phyloP scores from a whole-genome alignment of 345 rosid genomes.

The Moricandia arvensis region DNA sequence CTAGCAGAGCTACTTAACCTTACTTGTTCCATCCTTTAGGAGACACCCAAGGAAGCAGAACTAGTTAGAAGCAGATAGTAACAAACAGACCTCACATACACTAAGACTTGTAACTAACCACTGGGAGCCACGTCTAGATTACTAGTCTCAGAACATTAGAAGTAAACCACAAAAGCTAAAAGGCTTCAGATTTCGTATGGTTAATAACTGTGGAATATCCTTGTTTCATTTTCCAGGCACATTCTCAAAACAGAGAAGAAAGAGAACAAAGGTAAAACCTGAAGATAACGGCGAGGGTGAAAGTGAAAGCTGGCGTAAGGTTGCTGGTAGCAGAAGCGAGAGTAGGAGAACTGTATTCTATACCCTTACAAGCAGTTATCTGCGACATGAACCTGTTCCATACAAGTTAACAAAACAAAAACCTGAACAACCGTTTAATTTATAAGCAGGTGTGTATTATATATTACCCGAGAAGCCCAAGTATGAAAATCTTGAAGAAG shows the following conservation, averaged over 20 bases:
- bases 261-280: slow-evolving; percentile 15
- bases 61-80: neutral
- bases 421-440: neutral
- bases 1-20: neutral
- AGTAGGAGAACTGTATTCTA: slow-evolving; percentile 45
- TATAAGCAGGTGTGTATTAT: neutral
- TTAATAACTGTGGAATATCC: neutral
- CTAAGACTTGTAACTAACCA: neutral
- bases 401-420: neutral
- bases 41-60: neutral
- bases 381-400: slow-evolving; percentile 31
- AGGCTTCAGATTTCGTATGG: neutral
- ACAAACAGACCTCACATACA: neutral
- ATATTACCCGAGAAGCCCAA: slow-evolving; percentile 26
- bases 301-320: slow-evolving; percentile 50
- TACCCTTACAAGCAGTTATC: slow-evolving; percentile 34
- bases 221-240: too few species aligned
- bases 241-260: neutral
- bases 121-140: neutral
- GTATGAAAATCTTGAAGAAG: slow-evolving; percentile 31
- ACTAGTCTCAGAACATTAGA: neutral
- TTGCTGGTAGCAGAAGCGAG: slow-evolving; percentile 49
- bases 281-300: slow-evolving; percentile 25
- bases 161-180: too few species aligned
- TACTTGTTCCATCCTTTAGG: slow-evolving; percentile 1